These are phyloP conservation scores for Trypanosoma platydactyli DNA, from an alignment of 208 protist genomes.

Conservation along the genomic window DNA sequence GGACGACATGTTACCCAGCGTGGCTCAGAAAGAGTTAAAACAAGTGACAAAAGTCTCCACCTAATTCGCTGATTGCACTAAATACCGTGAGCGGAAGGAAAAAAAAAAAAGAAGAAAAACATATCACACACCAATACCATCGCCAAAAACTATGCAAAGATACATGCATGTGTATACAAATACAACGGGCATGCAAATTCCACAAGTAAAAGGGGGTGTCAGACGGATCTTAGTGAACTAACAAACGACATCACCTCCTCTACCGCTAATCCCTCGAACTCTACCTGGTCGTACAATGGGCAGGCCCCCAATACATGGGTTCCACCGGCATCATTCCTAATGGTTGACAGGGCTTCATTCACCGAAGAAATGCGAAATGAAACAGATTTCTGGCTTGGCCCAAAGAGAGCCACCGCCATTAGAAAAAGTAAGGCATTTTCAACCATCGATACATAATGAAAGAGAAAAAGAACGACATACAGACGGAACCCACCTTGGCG, in stretches of 20 bases:
- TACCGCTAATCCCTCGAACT: slow-evolving; percentile 51
- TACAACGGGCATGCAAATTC: not conserved
- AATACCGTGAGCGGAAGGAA: not conserved
- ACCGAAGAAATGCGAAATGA: slow-evolving; percentile 35
- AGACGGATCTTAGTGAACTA: slow-evolving; percentile 34
- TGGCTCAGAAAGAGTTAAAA: too few species aligned
- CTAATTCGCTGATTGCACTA: too few species aligned
- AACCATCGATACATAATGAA: slow-evolving; percentile 15
- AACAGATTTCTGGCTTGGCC: slow-evolving; percentile 50
- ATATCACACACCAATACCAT: not conserved
- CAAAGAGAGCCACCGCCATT: slow-evolving; percentile 78
- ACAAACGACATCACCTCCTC: slow-evolving; percentile 62
- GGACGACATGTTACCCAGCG: not conserved
- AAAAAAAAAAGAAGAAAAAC: slow-evolving; percentile 1
- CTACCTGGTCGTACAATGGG: slow-evolving; percentile 51
- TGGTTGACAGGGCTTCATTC: slow-evolving; percentile 35
- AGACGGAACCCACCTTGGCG: slow-evolving; percentile 5
- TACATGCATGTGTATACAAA: not conserved
- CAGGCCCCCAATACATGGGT: slow-evolving; percentile 54
- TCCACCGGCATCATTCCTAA: slow-evolving; percentile 52
- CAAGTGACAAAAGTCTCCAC: too few species aligned
- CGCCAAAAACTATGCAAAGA: not conserved
- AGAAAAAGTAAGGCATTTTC: slow-evolving; percentile 51
- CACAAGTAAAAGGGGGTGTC: not conserved
- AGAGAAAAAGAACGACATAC: slow-evolving; percentile 19